These are phyloP conservation scores for Candida albicans DNA, from an alignment of 1,139 yeast species.

Conservation along the genomic window DNA sequence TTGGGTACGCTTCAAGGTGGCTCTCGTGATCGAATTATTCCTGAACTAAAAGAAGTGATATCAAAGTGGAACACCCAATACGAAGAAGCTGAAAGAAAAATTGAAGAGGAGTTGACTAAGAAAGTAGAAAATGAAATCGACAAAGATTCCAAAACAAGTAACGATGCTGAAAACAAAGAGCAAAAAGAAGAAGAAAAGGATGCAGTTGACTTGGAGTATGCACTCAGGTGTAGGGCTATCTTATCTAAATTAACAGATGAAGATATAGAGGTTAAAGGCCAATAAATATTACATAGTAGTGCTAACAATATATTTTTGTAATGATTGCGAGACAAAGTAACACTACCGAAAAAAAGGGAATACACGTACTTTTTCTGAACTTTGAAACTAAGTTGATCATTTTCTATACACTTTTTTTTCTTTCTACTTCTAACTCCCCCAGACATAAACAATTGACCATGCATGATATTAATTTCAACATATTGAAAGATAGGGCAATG, in stretches of 20 bases:
- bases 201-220: conserved; percentile 11
- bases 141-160: conserved; percentile 12
- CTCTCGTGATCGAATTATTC: conserved; percentile 57
- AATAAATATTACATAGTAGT: background rate
- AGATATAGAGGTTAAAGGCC: conserved; percentile 11
- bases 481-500: conserved; percentile 48
- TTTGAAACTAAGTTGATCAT: too few species aligned
- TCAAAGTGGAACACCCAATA: conserved; percentile 58
- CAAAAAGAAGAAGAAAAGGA: conserved; percentile 14
- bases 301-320: background rate
- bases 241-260: conserved; percentile 13
- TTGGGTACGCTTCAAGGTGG: conserved; percentile 76
- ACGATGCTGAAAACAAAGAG: conserved; percentile 15
- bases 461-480: conserved; percentile 23
- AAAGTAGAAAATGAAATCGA: conserved; percentile 20
- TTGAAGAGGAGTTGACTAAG: conserved; percentile 36
- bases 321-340: background rate
- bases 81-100: conserved; percentile 37
- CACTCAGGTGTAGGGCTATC: conserved; percentile 13
- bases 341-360: conserved; percentile 7
- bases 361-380: background rate
- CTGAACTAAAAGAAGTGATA: conserved; percentile 49
- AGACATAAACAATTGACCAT: conserved; percentile 8
- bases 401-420: background rate
- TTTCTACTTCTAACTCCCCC: background rate